A percentile compares a stretch with the other conserved stretches of the same genome.
These are phyloP conservation scores for Ustilago xerochloae DNA, from an alignment of 1,284 basidiomycete species.

Conservation along the genomic window DNA sequence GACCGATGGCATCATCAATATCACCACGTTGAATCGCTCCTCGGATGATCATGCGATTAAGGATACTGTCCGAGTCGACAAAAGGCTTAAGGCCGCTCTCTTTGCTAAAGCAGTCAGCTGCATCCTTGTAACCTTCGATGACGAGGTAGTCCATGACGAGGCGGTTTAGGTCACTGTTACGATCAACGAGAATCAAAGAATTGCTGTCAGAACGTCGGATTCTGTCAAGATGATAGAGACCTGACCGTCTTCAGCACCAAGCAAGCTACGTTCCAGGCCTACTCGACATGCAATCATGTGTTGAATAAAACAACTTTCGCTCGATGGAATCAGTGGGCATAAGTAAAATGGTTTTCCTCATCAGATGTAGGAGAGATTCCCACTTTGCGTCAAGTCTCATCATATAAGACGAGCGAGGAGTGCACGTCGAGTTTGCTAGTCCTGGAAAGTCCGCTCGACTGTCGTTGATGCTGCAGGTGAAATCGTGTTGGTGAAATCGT, in stretches of 20 bases:
- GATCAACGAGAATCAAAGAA: neutral
- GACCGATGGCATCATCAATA: constrained; percentile 90
- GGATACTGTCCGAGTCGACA: constrained; percentile 88
- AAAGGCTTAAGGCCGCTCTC: constrained; percentile 81
- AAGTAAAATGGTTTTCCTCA: constrained; percentile 70
- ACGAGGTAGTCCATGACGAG: constrained; percentile 99
- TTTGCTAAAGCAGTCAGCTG: constrained; percentile 90
- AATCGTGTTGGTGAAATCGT: neutral
- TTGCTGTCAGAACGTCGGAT: no score
- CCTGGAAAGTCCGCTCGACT: no score
- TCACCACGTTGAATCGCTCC: constrained; percentile 93
- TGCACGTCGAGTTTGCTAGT: constrained; percentile 1
- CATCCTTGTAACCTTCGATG: constrained; percentile 95
- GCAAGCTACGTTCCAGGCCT: neutral
- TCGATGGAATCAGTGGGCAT: constrained; percentile 70
- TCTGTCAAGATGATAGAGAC: no score
- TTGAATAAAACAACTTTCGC: constrained; percentile 8
- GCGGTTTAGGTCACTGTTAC: constrained; percentile 84
- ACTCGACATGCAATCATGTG: constrained; percentile 1
- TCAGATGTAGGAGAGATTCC: constrained; percentile 74
- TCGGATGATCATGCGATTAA: constrained; percentile 91
- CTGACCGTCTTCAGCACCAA: no score
- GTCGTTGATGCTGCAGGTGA: constrained; percentile 2
- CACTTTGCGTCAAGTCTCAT: constrained; percentile 73
- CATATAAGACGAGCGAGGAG: constrained; percentile 60